A percentile compares a stretch with the other conserved stretches of the same genome.
Conservation (phyloP, 306 rosid genomes). For the Astragalus membranaceus region DNA sequence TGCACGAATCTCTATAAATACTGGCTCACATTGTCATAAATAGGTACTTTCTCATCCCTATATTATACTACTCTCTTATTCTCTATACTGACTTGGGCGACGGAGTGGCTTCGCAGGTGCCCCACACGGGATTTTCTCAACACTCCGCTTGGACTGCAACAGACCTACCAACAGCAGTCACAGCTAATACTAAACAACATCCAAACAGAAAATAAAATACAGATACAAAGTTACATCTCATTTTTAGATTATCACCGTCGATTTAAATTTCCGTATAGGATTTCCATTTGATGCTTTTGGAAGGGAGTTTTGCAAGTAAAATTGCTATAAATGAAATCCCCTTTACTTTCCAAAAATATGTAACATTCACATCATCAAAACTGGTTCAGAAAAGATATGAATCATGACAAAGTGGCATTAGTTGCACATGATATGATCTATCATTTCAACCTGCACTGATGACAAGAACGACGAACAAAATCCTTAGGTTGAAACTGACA, state of each 20-base stretch:
- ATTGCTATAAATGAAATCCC: background rate
- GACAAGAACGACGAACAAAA: constrained; percentile 12
- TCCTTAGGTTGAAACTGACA: constrained; percentile 29
- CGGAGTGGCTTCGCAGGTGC: no score
- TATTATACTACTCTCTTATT: no score
- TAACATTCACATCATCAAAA: constrained; percentile 24
- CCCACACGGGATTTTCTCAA: no score
- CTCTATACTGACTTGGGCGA: no score
- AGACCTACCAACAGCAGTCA: no score
- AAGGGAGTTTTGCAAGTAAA: background rate
- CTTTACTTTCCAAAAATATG: constrained; percentile 14
- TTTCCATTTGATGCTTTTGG: constrained; percentile 9
- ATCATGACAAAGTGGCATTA: constrained; percentile 23
- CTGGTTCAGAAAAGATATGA: constrained; percentile 14
- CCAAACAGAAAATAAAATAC: background rate
- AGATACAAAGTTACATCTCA: background rate
- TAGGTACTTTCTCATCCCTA: no score
- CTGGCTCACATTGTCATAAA: no score
- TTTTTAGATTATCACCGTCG: constrained; percentile 1
- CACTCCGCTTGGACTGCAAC: no score
- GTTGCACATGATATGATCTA: constrained; percentile 16
- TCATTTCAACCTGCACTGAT: constrained; percentile 19
- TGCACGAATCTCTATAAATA: no score
- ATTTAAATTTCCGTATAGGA: background rate
- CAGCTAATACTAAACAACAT: no score